phyloP scores from a whole-genome alignment of 495 filamentous ascomycete species.

The Aeminium ludgeri region DNA sequence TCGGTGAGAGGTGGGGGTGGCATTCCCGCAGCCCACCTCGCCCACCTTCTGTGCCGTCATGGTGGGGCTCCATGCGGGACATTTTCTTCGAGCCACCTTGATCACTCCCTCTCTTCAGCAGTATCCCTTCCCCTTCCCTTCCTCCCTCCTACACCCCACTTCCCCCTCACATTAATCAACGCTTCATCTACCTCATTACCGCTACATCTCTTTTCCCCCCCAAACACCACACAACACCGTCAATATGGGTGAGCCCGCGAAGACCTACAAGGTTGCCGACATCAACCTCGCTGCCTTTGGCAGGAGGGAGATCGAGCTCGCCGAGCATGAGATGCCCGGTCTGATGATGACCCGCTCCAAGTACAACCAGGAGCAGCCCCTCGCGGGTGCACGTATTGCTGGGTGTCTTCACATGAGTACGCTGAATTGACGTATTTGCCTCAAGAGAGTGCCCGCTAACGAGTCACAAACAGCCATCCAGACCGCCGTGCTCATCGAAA shows the following conservation, averaged over 20 bases:
- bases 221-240: slow-evolving; percentile 4
- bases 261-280: slow-evolving; percentile 96
- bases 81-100: too few species aligned
- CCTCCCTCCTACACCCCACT: background rate
- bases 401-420: slow-evolving; percentile 97
- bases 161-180: background rate
- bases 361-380: slow-evolving; percentile 83
- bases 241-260: slow-evolving; percentile 60
- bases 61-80: too few species aligned
- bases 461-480: slow-evolving; percentile 53
- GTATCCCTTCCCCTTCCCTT: background rate
- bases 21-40: too few species aligned
- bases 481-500: slow-evolving; percentile 98
- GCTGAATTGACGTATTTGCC: too few species aligned
- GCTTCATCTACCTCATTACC: background rate
- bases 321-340: slow-evolving; percentile 97
- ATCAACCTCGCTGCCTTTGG: slow-evolving; percentile 93
- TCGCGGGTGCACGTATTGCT: slow-evolving; percentile 75
- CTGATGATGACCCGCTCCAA: slow-evolving; percentile 87
- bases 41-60: too few species aligned
- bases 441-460: slow-evolving; percentile 4
- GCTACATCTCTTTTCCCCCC: background rate
- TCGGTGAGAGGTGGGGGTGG: too few species aligned
- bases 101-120: background rate
- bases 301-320: slow-evolving; percentile 95